These are phyloP conservation scores for Saraca asoca DNA, from an alignment of 331 rosid genomes.

Conservation along the genomic window DNA sequence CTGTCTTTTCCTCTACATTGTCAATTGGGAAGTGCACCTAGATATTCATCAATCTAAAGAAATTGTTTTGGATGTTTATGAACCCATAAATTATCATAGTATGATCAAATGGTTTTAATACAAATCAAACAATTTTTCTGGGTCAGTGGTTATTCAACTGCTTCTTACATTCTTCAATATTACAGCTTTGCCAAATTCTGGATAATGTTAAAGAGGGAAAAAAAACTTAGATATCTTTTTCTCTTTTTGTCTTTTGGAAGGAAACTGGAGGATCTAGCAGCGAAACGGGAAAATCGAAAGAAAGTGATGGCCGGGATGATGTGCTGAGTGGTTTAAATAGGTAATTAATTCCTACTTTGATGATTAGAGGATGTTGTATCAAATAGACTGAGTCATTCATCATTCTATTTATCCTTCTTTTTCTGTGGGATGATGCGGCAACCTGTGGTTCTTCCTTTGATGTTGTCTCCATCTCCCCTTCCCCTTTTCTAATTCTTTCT, in stretches of 20 bases:
- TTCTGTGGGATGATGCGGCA: constrained; percentile 12
- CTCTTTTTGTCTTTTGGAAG: constrained; percentile 41
- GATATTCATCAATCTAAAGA: constrained; percentile 9
- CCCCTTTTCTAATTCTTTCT: constrained; percentile 11
- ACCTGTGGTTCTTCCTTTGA: neutral
- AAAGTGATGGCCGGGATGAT: constrained; percentile 73
- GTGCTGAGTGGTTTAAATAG: constrained; percentile 68
- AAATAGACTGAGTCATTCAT: constrained; percentile 15
- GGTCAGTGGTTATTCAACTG: constrained; percentile 4
- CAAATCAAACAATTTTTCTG: neutral
- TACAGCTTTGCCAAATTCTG: constrained; percentile 13
- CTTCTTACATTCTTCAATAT: too few relatives aligned
- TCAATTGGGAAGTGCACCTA: neutral
- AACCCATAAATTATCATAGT: constrained; percentile 4
- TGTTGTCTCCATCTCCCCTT: constrained; percentile 22
- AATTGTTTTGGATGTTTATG: constrained; percentile 3
- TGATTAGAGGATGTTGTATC: constrained; percentile 12
- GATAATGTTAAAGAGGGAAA: constrained; percentile 13
- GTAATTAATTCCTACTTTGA: constrained; percentile 42
- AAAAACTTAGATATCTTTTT: constrained; percentile 14
- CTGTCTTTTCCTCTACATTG: neutral
- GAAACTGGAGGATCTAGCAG: constrained; percentile 62
- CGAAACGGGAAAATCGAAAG: constrained; percentile 63
- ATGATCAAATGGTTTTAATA: neutral
- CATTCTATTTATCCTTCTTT: constrained; percentile 4